phyloP scores from a whole-genome alignment of 345 rosid genomes.

The Citrus trifoliata region DNA sequence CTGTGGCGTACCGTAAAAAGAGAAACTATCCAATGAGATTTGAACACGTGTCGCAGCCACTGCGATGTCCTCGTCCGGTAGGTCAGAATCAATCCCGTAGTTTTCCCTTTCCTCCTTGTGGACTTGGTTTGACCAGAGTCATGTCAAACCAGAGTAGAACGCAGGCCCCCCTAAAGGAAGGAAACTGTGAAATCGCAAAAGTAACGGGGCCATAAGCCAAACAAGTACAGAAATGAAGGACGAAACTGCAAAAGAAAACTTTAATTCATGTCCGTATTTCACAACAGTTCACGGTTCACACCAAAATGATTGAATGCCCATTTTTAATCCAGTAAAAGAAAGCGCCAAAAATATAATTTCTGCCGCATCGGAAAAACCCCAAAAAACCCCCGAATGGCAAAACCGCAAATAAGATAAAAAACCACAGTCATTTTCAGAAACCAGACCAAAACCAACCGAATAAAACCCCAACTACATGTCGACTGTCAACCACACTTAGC shows the following conservation, averaged over 20 bases:
- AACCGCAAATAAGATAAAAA: conserved; percentile 21
- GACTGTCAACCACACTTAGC: neutral
- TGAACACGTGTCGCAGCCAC: neutral
- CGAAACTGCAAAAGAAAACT: neutral
- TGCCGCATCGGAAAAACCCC: neutral
- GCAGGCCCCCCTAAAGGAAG: neutral
- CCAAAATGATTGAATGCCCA: too few species aligned
- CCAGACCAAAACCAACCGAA: conserved; percentile 21
- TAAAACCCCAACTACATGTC: conserved; percentile 26
- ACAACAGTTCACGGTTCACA: too few species aligned
- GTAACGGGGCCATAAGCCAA: neutral
- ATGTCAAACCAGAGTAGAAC: conserved; percentile 11
- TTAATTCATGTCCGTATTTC: neutral
- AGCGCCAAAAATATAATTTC: neutral
- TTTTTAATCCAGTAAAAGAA: neutral
- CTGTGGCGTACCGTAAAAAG: neutral
- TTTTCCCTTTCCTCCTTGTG: neutral
- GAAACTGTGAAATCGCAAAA: neutral
- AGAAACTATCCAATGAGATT: neutral
- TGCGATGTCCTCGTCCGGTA: neutral
- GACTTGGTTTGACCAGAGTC: conserved; percentile 15
- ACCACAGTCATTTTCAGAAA: neutral
- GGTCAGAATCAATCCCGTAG: neutral
- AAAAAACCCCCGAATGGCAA: conserved; percentile 1
- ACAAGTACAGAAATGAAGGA: neutral